phyloP scores from a whole-genome alignment of 257 asterid species.

The Fraxinus pennsylvanica region DNA sequence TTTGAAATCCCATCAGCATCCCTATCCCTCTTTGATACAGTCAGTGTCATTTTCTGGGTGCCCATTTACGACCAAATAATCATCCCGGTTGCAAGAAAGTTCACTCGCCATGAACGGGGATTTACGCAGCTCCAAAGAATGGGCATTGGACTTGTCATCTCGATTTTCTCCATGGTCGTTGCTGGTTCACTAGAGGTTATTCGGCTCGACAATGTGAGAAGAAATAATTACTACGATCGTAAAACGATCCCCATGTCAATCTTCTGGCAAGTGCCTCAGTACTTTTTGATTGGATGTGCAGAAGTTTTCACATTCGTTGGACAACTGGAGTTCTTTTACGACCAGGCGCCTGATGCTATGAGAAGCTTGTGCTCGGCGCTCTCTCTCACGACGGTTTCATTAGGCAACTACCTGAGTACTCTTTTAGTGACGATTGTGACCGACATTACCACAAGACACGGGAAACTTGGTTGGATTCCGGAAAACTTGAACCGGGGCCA shows the following conservation, averaged over 20 bases:
- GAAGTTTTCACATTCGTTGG: slow-evolving; percentile 83
- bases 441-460: slow-evolving; percentile 42
- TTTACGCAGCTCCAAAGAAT: slow-evolving; percentile 80
- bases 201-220: slow-evolving; percentile 55
- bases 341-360: slow-evolving; percentile 90
- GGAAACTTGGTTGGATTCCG: slow-evolving; percentile 76
- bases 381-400: slow-evolving; percentile 61
- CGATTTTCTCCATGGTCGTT: slow-evolving; percentile 56
- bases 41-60: slow-evolving; percentile 79
- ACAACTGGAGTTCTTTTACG: slow-evolving; percentile 80
- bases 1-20: slow-evolving; percentile 88
- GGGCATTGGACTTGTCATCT: slow-evolving; percentile 73
- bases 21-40: slow-evolving; percentile 67
- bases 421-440: slow-evolving; percentile 63
- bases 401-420: slow-evolving; percentile 69
- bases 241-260: slow-evolving; percentile 64
- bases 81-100: slow-evolving; percentile 48
- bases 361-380: slow-evolving; percentile 80
- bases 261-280: slow-evolving; percentile 91
- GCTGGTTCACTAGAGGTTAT: slow-evolving; percentile 66
- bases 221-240: slow-evolving; percentile 46
- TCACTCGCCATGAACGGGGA: slow-evolving; percentile 68
- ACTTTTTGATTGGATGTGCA: slow-evolving; percentile 76
- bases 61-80: slow-evolving; percentile 56
- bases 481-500: slow-evolving; percentile 76